These are phyloP conservation scores for Hordeum pubiflorum DNA, from an alignment of 202 grass and related monocot genomes.

Conservation along the genomic window DNA sequence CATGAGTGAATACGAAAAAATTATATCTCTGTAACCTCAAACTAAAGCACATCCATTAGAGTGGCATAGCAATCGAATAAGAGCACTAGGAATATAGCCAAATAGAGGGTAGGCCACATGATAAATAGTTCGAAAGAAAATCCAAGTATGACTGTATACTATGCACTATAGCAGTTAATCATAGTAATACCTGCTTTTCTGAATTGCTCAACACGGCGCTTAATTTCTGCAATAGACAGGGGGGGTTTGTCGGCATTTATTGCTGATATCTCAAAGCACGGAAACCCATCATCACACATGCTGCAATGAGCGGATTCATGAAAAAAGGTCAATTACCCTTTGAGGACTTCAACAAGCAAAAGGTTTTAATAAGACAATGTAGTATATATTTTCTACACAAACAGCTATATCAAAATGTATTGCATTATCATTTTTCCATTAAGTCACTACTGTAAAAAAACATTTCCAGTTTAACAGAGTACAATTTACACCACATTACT, in stretches of 20 bases:
- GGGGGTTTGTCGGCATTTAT: constrained; percentile 88
- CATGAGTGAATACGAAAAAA: not conserved
- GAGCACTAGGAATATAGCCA: not conserved
- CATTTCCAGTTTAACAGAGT: not conserved
- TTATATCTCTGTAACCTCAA: not conserved
- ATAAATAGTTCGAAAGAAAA: constrained; percentile 19
- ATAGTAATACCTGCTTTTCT: constrained; percentile 54
- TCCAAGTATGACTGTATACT: not conserved
- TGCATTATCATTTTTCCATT: not conserved
- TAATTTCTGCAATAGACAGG: constrained; percentile 74
- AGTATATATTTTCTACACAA: not conserved
- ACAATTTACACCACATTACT: not conserved
- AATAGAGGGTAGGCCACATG: constrained; percentile 5
- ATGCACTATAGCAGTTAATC: not conserved
- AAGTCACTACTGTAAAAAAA: not conserved
- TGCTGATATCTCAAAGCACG: constrained; percentile 96
- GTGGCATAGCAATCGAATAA: not conserved
- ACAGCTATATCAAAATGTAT: not conserved
- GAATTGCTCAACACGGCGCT: constrained; percentile 77
- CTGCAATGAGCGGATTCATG: constrained; percentile 27
- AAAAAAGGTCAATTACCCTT: not conserved
- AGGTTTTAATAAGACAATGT: not conserved
- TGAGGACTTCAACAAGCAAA: not conserved
- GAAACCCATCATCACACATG: constrained; percentile 65
- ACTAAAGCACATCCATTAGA: not conserved